Evolutionary conservation across 1,284 basidiomycete genomes (phyloP), one percentile per base, ranked within the genome.

Genomic region (Pseudozyma tsukubaensis): DNA sequence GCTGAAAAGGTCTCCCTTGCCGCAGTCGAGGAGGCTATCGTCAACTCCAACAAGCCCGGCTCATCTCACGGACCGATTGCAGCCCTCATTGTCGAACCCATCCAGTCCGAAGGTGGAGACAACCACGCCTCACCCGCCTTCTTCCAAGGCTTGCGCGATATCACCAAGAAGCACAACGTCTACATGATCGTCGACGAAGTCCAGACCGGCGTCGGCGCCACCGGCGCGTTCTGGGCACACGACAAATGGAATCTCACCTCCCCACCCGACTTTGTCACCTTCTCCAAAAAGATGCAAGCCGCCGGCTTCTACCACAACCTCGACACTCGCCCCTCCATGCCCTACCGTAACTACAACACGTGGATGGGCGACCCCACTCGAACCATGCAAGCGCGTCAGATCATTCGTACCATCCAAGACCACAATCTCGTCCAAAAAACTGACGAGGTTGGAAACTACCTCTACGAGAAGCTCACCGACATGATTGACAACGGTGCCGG

Each of bases 81-180:
- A 1, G 88, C 88, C 0, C 82, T 89, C 44, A 88, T 89, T 65
- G 86, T 89, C 65, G 88, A 89, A 79, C 88, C 88, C 13, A 86
- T 89, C 67, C 86, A 87, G 58, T 86, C 86, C n/a, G 88, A 88
- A 78, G 88, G 88, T 11, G 88, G 88, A 11, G 88, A 89, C 83
- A 86, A 86, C 65, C 88, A 89, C 77, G 88, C 88, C 11, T 86
- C 86, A 9, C 84, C 86, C 16, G 69, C 77, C 37, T 89, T 88
- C 83, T 89, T 88, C 86, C 85, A 85, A 49, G 83, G 82, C 12
- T 82, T 89, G 18, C 81, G 87, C 37, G 83, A 85, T 14, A 80
- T 88, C 49, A 87, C 88, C 52, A 85, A 85, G 60, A 67, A 65
- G 40, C 52, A 60, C 71, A 86, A 86, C 10, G 87, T 87, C 1